phyloP scores from a whole-genome alignment of 805 yeast species.

The Candida schatavii region DNA sequence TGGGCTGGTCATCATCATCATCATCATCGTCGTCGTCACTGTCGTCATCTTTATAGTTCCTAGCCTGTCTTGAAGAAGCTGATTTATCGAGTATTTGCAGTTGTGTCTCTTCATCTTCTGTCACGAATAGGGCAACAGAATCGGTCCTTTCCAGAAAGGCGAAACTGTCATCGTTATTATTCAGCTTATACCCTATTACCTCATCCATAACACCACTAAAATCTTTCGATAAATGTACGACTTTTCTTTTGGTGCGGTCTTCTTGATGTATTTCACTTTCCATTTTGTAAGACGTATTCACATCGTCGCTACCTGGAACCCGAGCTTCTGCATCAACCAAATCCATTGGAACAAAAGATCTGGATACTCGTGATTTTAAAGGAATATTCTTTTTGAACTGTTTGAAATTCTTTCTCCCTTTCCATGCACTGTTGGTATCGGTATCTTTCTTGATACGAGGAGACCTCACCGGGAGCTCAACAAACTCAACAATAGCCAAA shows the following conservation, averaged over 20 bases:
- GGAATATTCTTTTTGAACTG: constrained; percentile 23
- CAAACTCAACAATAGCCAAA: constrained; percentile 30
- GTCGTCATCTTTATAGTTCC: constrained; percentile 3
- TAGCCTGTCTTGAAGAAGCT: too few species aligned
- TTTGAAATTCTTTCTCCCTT: constrained; percentile 29
- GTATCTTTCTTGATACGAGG: not conserved
- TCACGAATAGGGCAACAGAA: too few species aligned
- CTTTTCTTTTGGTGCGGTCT: not conserved
- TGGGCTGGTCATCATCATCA: constrained; percentile 31
- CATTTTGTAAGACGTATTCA: not conserved
- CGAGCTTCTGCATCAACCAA: not conserved
- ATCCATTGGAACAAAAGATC: constrained; percentile 20
- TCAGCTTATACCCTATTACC: constrained; percentile 6
- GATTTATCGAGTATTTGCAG: too few species aligned
- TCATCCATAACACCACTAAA: constrained; percentile 17
- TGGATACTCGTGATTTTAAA: constrained; percentile 15
- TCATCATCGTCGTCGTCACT: constrained; percentile 26
- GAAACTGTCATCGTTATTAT: constrained; percentile 1
- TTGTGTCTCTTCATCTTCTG: constrained; percentile 27
- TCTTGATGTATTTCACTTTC: not conserved
- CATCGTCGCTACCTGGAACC: not conserved
- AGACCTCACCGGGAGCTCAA: constrained; percentile 17
- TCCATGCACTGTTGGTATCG: not conserved
- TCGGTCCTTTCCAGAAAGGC: constrained; percentile 4
- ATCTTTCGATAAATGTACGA: constrained; percentile 10